Percentiles rank a stretch among this genome's conserved stretches.
Evolutionary conservation across 1,284 basidiomycete genomes (phyloP).

Genomic region (Boletus sp.): DNA sequence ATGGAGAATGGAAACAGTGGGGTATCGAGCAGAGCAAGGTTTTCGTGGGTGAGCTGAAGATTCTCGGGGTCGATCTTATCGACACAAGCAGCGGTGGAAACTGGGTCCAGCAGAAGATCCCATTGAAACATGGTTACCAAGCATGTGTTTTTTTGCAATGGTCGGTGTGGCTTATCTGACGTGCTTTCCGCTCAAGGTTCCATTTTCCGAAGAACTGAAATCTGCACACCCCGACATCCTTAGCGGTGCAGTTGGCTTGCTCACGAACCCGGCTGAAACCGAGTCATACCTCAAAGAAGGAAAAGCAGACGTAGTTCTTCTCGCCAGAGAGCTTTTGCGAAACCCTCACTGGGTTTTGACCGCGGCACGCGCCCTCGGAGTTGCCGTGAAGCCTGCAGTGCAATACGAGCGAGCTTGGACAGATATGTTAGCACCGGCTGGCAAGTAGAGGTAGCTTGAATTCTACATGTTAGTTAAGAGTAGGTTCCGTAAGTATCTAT

Average conservation of each 20-base stretch:
- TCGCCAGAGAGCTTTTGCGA: constrained; percentile 63
- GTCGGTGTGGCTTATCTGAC: neutral
- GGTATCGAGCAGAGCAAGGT: constrained; percentile 73
- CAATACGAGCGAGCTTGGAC: constrained; percentile 65
- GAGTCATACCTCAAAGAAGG: constrained; percentile 63
- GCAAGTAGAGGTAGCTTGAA: constrained; percentile 1
- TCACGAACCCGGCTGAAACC: constrained; percentile 61
- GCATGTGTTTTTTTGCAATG: constrained; percentile 29
- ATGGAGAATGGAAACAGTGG: constrained; percentile 64
- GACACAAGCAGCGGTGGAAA: constrained; percentile 72
- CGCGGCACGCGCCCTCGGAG: constrained; percentile 55
- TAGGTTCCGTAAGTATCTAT: constrained; percentile 1
- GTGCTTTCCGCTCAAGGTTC: constrained; percentile 43
- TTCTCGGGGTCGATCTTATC: constrained; percentile 67
- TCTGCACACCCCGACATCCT: constrained; percentile 52
- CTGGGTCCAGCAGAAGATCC: constrained; percentile 58
- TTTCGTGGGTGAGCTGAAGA: constrained; percentile 52
- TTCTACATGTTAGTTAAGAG: neutral
- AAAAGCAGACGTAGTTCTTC: constrained; percentile 64
- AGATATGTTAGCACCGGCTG: constrained; percentile 38
- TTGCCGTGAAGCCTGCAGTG: constrained; percentile 57
- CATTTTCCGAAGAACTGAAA: constrained; percentile 69
- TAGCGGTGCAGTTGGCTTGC: constrained; percentile 70
- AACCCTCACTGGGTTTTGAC: constrained; percentile 54
- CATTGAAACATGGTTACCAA: constrained; percentile 62